Base-by-base conservation (phyloP, 2,329 filamentous ascomycete species). In the Juglanconis sp. region DNA sequence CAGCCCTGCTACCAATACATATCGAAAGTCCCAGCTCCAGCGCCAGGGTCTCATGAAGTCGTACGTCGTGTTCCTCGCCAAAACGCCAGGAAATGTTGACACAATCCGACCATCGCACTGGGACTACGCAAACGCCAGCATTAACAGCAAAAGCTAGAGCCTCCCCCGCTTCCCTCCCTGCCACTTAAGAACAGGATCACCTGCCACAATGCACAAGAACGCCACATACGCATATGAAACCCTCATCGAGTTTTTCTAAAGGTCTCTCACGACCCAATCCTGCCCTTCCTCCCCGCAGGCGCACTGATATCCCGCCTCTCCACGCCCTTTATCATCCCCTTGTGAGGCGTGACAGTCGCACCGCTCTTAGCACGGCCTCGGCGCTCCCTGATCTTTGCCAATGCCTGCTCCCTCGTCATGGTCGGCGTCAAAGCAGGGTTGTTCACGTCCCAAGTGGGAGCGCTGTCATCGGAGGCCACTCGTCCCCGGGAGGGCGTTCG, bases 351-450 rank as follows among this genome's bases (percentile, higher is more conserved):
- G 62, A 81, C 76, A 5, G 84, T 85, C 56, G 85, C 81, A 4
- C 88, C 83, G 71, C 87, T 91, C 66, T 86, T 81, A 59, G 90
- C 88, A 50, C 90, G 79, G 6, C 88, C 89, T 56, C 90, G 78
- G 34, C 90, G 81, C 74, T 91, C 87, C 56, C 87, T 82, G 65
- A 94, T 93, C 70, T 88, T 86, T 58, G 88, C 88, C 15, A 94
- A 80, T 3, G 90, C 90, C 72, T 92, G 81, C 71, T 92, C 90
- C 57, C 90, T 81, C 32, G 85, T 85, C 83, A 88, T 86, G 44
- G 86, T 88, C 5, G 85, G 84, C 47, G 82, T 87, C 62, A 88
- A 71, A 9, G 84, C 84, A 24, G 83, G 82, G 69, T 86, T 82
- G 62, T 74, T 81, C 46, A 76, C 69, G 69, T 86, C 83, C 66